Evolutionary conservation across 441 rosid species (phyloP), one percentile per base, ranked within the genome.

Genomic region (Corymbia calophylla): DNA sequence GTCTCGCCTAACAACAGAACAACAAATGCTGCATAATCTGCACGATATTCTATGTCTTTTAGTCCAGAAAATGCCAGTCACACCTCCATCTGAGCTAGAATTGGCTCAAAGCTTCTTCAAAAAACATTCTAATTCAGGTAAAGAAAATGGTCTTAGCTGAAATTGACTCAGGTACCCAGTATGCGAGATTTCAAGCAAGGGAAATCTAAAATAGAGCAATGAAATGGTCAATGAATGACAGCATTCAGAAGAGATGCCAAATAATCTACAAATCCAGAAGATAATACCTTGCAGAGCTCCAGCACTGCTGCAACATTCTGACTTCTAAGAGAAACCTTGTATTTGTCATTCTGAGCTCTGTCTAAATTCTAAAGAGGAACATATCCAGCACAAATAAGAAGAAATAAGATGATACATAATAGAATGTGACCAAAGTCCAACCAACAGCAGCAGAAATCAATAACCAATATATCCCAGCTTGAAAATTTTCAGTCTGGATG

Each of bases 241-340:
- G 35, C 87, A 53, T 54, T 49, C 16, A 31, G 27, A 86, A 86
- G 47, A 56, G 87, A 58, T 86, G 48, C 44, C 31, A 32, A 58
- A 35, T 53, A 53, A 86, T 32, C 48, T 86, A 87, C 54, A 66
- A 88, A 80, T 77, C 48, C 53, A 87, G 70, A 88, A 90, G 73
- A 86, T 77, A 87, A 92, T 93, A 98, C 99, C 97, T 95, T 95
- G 93, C 99, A 98, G 92, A 95, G 92, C 92, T 98, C 99, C 91
- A 97, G 92, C 87, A 97, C 92, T 35, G 95, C 96, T 86, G 94
- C 94, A 89, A 96, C 95, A 89, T 95, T 94, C 92, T 92, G 91
- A 90, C 96, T 95, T 93, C 94, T 95, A 93, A 97, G 92, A 56
- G 92, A 92, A 91, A 98, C 91, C 93, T 94, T 96, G 92, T 93